Conservation (phyloP, 1,139 yeast species). For the Candida tetrigidarum region DNA sequence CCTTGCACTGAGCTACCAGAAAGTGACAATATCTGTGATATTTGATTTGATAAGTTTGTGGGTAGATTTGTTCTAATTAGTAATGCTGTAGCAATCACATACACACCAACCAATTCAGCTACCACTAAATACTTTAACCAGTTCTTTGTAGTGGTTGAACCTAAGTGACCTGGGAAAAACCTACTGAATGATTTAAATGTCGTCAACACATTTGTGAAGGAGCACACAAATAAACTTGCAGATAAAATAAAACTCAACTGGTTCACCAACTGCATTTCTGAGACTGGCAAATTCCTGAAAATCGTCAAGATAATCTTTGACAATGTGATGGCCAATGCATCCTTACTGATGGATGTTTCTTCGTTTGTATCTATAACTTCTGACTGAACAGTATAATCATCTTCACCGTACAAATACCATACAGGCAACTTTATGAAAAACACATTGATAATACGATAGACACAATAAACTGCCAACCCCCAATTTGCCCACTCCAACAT, state of each 20-base stretch:
- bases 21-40: slow-evolving; percentile 48
- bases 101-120: slow-evolving; percentile 75
- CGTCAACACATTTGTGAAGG: slow-evolving; percentile 63
- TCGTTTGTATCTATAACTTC: slow-evolving; percentile 14
- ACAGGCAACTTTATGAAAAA: slow-evolving; percentile 44
- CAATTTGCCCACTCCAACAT: slow-evolving; percentile 21
- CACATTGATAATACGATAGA: slow-evolving; percentile 61
- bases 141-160: slow-evolving; percentile 28
- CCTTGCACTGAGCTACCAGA: slow-evolving; percentile 36
- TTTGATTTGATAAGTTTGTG: slow-evolving; percentile 53
- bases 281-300: slow-evolving; percentile 30
- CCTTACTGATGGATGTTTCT: slow-evolving; percentile 32
- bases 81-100: slow-evolving; percentile 79
- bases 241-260: slow-evolving; percentile 69
- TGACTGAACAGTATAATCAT: slow-evolving; percentile 4
- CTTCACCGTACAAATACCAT: slow-evolving; percentile 16
- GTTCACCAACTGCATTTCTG: slow-evolving; percentile 59
- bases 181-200: slow-evolving; percentile 50
- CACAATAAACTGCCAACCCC: slow-evolving; percentile 62
- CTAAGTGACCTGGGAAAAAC: slow-evolving; percentile 32
- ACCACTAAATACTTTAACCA: slow-evolving; percentile 56
- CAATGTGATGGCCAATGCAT: slow-evolving; percentile 69
- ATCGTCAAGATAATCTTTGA: slow-evolving; percentile 49
- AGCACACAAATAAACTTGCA: slow-evolving; percentile 66
- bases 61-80: slow-evolving; percentile 79